These are phyloP conservation scores for Silybum marianum DNA, from an alignment of 129 eudicot species.

Conservation along the genomic window DNA sequence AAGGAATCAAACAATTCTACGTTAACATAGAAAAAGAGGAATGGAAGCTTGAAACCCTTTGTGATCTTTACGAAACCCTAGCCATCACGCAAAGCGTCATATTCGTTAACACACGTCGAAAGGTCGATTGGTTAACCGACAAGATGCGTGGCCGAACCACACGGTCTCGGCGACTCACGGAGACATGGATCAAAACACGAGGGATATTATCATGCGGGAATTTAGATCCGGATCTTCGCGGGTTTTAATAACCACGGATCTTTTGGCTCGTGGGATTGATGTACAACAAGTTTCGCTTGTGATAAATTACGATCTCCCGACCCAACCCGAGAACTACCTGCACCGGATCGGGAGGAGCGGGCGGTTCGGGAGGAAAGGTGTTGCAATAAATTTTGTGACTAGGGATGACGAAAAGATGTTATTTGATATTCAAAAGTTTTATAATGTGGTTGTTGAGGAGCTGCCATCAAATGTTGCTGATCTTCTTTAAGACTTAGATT, in stretches of 20 bases:
- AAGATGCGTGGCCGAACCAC: slow-evolving; percentile 74
- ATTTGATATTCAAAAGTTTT: slow-evolving; percentile 47
- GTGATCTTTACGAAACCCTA: slow-evolving; percentile 71
- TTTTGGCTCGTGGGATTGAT: slow-evolving; percentile 80
- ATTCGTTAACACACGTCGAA: slow-evolving; percentile 74
- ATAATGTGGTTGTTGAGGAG: slow-evolving; percentile 50
- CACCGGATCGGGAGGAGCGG: slow-evolving; percentile 80
- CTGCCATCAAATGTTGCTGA: slow-evolving; percentile 57
- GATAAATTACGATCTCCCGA: slow-evolving; percentile 78
- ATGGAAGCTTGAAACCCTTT: slow-evolving; percentile 76
- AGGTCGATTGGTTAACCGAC: slow-evolving; percentile 83
- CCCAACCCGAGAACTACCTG: slow-evolving; percentile 82
- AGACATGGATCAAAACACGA: slow-evolving; percentile 82
- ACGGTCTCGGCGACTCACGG: slow-evolving; percentile 81
- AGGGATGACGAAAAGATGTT: slow-evolving; percentile 38
- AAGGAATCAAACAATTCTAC: slow-evolving; percentile 69
- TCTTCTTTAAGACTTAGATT: slow-evolving; percentile 28
- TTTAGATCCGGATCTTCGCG: slow-evolving; percentile 83
- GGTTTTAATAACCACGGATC: slow-evolving; percentile 74
- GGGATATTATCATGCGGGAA: slow-evolving; percentile 78
- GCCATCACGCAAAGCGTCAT: slow-evolving; percentile 87
- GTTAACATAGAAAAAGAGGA: slow-evolving; percentile 83
- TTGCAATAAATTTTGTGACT: slow-evolving; percentile 71
- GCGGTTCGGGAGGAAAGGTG: slow-evolving; percentile 83
- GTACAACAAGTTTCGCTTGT: slow-evolving; percentile 88